Evolutionary conservation across 331 rosid genomes (phyloP).

Genomic region (Spiraea crenata): DNA sequence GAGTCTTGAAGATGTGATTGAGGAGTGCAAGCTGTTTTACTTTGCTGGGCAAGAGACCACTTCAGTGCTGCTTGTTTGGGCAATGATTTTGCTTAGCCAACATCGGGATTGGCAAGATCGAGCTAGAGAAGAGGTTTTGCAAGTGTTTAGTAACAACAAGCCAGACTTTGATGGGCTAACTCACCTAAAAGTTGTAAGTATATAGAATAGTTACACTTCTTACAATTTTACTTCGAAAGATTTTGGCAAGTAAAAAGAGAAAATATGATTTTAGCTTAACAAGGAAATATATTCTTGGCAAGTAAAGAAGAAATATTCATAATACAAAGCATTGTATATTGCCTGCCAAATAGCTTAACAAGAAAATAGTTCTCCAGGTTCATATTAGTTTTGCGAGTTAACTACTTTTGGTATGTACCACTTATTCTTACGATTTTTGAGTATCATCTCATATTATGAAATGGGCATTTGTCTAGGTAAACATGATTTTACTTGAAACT

Average conservation of each 20-base stretch:
- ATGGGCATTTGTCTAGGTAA: conserved; percentile 31
- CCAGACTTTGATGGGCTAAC: conserved; percentile 48
- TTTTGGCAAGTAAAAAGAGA: background rate
- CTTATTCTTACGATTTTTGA: too few species aligned
- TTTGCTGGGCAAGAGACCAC: conserved; percentile 49
- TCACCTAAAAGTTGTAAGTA: conserved; percentile 56
- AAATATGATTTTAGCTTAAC: too few species aligned
- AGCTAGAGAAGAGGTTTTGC: conserved; percentile 50
- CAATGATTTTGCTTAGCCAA: conserved; percentile 29
- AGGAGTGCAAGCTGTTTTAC: conserved; percentile 48
- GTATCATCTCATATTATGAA: too few species aligned
- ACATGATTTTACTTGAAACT: conserved; percentile 59
- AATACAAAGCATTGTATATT: too few species aligned
- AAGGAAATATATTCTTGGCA: too few species aligned
- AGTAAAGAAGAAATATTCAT: too few species aligned
- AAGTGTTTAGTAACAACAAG: conserved; percentile 36
- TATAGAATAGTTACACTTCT: background rate
- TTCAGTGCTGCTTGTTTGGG: conserved; percentile 37
- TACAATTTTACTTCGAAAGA: background rate
- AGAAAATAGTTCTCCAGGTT: too few species aligned
- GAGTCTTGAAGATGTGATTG: conserved; percentile 36
- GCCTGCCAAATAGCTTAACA: too few species aligned
- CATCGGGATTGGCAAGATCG: conserved; percentile 43
- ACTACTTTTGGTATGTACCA: too few species aligned
- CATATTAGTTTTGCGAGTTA: too few species aligned